Evolutionary conservation across 2,329 filamentous ascomycete species (phyloP).

Genomic region (Aspergillus udagawae): DNA sequence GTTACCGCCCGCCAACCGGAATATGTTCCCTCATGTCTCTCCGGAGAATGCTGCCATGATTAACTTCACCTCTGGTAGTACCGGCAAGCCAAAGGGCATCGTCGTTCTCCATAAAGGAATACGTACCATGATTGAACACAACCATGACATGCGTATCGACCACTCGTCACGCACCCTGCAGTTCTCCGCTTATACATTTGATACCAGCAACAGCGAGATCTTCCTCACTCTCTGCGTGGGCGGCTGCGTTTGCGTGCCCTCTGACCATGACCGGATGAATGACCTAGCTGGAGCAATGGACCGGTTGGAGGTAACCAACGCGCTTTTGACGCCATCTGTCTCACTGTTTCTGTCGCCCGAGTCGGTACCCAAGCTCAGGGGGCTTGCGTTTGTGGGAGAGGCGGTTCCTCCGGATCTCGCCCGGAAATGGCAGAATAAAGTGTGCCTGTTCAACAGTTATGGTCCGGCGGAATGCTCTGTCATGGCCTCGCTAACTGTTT

Average conservation of each 20-base stretch:
- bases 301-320: constrained; percentile 36
- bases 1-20: neutral
- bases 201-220: constrained; percentile 30
- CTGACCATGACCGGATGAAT: constrained; percentile 39
- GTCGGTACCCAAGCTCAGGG: constrained; percentile 30
- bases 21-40: neutral
- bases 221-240: constrained; percentile 38
- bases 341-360: constrained; percentile 30
- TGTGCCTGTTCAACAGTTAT: neutral
- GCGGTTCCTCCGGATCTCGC: constrained; percentile 21
- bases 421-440: constrained; percentile 7
- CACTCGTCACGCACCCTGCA: constrained; percentile 22
- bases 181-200: constrained; percentile 39
- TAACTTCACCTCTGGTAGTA: constrained; percentile 43
- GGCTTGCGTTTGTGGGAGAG: constrained; percentile 21
- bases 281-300: constrained; percentile 19
- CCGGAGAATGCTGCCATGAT: constrained; percentile 24
- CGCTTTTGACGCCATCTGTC: constrained; percentile 54
- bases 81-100: constrained; percentile 42
- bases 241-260: constrained; percentile 44
- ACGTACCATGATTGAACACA: neutral
- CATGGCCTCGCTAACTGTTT: constrained; percentile 17
- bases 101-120: constrained; percentile 36
- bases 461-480: neutral
- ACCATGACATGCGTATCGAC: neutral